These are phyloP conservation scores for Wickerhamomyces rabaulensis DNA, from an alignment of 805 yeast species.

Conservation along the genomic window DNA sequence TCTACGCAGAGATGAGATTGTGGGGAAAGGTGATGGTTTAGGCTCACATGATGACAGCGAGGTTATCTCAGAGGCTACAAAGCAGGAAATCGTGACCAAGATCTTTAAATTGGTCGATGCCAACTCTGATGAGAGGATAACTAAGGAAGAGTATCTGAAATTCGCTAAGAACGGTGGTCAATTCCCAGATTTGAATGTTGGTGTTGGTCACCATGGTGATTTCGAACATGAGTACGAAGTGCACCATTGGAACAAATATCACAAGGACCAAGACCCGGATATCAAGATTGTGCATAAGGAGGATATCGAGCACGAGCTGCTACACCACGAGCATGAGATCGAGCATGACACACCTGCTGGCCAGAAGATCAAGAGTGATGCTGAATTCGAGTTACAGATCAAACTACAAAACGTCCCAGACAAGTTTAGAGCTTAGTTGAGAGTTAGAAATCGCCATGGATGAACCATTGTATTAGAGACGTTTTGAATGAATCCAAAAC, in stretches of 20 bases:
- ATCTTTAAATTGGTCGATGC: conserved; percentile 60
- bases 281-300: conserved; percentile 77
- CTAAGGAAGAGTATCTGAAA: conserved; percentile 63
- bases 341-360: conserved; percentile 67
- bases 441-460: background rate
- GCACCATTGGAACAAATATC: conserved; percentile 88
- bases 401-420: conserved; percentile 32
- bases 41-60: conserved; percentile 71
- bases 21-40: conserved; percentile 89
- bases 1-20: conserved; percentile 58
- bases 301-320: conserved; percentile 59
- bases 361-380: conserved; percentile 28
- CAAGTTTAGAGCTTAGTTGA: conserved; percentile 25
- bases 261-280: conserved; percentile 75
- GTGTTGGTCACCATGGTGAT: conserved; percentile 92
- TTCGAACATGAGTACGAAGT: conserved; percentile 91
- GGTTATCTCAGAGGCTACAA: conserved; percentile 48
- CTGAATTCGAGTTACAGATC: conserved; percentile 35
- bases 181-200: conserved; percentile 89
- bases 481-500: too few species aligned
- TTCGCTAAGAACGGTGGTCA: conserved; percentile 59
- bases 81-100: conserved; percentile 45
- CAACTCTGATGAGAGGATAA: conserved; percentile 58
- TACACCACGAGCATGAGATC: conserved; percentile 53
- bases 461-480: too few species aligned